Percentiles rank a stretch among this genome's conserved stretches.
These are phyloP conservation scores for Coffea humblotiana DNA, from an alignment of 305 asterid genomes.

Conservation along the genomic window DNA sequence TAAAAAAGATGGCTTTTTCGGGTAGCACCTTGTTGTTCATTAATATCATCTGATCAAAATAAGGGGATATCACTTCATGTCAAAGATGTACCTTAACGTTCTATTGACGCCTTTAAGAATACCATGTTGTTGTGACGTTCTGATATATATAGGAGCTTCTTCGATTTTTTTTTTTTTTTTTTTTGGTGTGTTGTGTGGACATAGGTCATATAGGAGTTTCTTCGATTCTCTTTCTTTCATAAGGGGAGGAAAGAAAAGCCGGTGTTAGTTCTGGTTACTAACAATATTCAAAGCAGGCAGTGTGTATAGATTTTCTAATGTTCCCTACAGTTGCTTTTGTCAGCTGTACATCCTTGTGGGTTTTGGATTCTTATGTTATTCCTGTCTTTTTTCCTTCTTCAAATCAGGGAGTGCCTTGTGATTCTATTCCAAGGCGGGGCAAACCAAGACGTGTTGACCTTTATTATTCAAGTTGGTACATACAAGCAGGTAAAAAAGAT, in stretches of 20 bases:
- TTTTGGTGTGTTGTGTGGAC: neutral
- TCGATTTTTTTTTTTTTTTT: neutral
- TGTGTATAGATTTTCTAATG: neutral
- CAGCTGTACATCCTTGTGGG: neutral
- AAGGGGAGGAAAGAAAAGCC: neutral
- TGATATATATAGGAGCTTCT: neutral
- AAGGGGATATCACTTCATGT: neutral
- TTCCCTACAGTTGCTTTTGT: neutral
- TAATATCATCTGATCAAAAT: neutral
- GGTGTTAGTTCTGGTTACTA: neutral
- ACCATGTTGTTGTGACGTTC: neutral
- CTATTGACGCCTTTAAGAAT: neutral
- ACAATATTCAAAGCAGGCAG: neutral
- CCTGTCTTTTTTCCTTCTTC: constrained; percentile 1
- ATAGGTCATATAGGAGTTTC: neutral
- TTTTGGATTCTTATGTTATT: constrained; percentile 17
- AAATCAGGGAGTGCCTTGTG: constrained; percentile 67
- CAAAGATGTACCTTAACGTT: neutral
- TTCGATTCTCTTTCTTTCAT: neutral
- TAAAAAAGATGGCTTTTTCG: neutral
- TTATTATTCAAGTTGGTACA: constrained; percentile 84
- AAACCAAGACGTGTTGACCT: constrained; percentile 85
- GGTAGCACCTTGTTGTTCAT: neutral
- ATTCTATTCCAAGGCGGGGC: constrained; percentile 57
- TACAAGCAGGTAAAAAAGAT: constrained; percentile 64